A percentile compares a stretch with the other conserved stretches of the same genome.
These are phyloP conservation scores for Serendipita sp. DNA, from an alignment of 1,284 basidiomycete species.

Conservation along the genomic window DNA sequence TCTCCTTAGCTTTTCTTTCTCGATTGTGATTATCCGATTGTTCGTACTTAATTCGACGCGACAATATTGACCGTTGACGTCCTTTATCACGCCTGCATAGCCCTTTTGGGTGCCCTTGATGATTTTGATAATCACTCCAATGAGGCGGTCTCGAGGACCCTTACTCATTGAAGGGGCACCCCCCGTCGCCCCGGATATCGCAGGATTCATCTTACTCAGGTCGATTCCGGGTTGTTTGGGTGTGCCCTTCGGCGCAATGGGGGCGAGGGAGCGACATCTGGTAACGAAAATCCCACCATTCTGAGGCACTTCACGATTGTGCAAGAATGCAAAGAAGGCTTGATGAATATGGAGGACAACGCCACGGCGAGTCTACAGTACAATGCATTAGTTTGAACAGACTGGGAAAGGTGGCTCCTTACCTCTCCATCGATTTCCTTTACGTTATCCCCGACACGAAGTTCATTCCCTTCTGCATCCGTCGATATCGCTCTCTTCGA, in stretches of 20 bases:
- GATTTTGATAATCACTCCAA: conserved; percentile 70
- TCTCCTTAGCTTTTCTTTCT: conserved; percentile 60
- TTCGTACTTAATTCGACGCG: conserved; percentile 86
- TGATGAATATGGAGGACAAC: conserved; percentile 90
- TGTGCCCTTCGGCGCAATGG: conserved; percentile 73
- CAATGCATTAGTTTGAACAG: neutral
- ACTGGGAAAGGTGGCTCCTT: conserved; percentile 16
- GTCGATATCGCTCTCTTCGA: conserved; percentile 77
- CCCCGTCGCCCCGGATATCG: conserved; percentile 66
- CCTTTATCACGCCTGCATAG: conserved; percentile 85
- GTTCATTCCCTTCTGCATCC: conserved; percentile 75
- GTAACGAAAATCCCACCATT: conserved; percentile 93
- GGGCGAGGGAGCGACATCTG: conserved; percentile 62
- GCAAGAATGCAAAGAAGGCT: conserved; percentile 86
- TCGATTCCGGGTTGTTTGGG: conserved; percentile 51
- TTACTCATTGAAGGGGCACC: conserved; percentile 59
- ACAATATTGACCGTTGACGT: conserved; percentile 77
- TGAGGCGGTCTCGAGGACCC: conserved; percentile 67
- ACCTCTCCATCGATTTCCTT: conserved; percentile 89
- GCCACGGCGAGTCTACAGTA: conserved; percentile 65
- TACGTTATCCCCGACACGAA: conserved; percentile 79
- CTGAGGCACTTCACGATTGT: conserved; percentile 81
- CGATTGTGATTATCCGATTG: conserved; percentile 81
- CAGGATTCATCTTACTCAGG: conserved; percentile 93
- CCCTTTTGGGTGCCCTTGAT: conserved; percentile 87